A percentile compares a stretch with the other conserved stretches of the same genome.
These are phyloP conservation scores for Quercus agrifolia DNA, from an alignment of 306 rosid genomes.

Conservation along the genomic window DNA sequence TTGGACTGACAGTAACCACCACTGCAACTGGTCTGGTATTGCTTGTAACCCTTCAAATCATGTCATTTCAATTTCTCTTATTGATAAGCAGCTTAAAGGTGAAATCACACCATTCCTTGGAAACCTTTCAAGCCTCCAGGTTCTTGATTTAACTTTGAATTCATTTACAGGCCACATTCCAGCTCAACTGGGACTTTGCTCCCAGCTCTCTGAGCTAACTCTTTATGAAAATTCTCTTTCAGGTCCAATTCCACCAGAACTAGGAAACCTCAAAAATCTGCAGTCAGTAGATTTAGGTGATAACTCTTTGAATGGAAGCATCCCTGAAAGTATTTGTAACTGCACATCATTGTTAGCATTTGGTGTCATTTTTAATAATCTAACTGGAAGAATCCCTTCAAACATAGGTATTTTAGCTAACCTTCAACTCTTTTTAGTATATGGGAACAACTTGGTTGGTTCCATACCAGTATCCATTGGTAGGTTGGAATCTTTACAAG, in stretches of 20 bases:
- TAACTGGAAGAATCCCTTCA: constrained; percentile 62
- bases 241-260: constrained; percentile 59
- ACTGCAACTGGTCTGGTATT: constrained; percentile 83
- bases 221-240: constrained; percentile 52
- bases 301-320: constrained; percentile 57
- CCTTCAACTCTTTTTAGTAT: constrained; percentile 34
- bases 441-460: constrained; percentile 51
- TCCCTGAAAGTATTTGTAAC: constrained; percentile 69
- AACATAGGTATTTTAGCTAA: constrained; percentile 53
- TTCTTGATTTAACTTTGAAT: constrained; percentile 66
- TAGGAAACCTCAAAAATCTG: constrained; percentile 48
- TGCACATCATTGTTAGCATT: constrained; percentile 54
- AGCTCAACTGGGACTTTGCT: constrained; percentile 49
- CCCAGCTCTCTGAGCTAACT: constrained; percentile 52
- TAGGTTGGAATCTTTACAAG: constrained; percentile 38
- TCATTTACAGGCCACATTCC: constrained; percentile 71
- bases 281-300: constrained; percentile 45
- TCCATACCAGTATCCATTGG: constrained; percentile 69
- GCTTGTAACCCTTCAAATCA: constrained; percentile 49
- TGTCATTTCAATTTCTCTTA: constrained; percentile 53
- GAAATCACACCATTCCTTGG: constrained; percentile 70
- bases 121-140: constrained; percentile 72
- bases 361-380: constrained; percentile 45
- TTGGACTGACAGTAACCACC: constrained; percentile 47
- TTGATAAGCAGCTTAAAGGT: constrained; percentile 56